Percentiles rank a stretch among this genome's conserved stretches.
These are phyloP conservation scores for Tephrocybe rancida DNA, from an alignment of 768 basidiomycete genomes.

Conservation along the genomic window DNA sequence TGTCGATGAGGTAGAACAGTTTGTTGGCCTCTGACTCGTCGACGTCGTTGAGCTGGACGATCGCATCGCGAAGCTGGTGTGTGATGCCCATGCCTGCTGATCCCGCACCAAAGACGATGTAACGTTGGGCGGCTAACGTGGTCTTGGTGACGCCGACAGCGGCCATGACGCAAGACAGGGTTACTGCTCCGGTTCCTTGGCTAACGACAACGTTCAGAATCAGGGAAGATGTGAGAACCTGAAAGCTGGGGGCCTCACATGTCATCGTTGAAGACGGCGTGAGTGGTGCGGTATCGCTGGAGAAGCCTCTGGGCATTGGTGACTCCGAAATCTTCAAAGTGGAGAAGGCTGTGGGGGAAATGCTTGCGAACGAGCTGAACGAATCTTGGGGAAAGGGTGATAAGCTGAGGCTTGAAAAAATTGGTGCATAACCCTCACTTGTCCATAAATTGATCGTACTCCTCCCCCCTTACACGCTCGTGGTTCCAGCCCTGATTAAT, in stretches of 20 bases:
- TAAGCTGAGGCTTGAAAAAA: not conserved
- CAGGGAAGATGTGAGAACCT: conserved; percentile 11
- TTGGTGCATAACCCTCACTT: conserved; percentile 40
- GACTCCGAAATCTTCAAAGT: conserved; percentile 88
- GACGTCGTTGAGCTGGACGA: conserved; percentile 56
- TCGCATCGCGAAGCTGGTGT: conserved; percentile 75
- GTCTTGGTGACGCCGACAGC: conserved; percentile 67
- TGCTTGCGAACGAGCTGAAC: conserved; percentile 77
- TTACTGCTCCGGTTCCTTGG: conserved; percentile 79
- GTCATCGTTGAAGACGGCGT: conserved; percentile 84
- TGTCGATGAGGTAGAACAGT: conserved; percentile 76
- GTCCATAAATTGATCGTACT: conserved; percentile 80
- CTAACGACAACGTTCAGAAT: conserved; percentile 28
- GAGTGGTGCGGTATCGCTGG: conserved; percentile 59
- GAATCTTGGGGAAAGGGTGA: conserved; percentile 46
- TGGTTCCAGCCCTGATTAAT: conserved; percentile 68
- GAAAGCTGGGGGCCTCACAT: conserved; percentile 43
- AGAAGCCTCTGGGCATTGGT: conserved; percentile 74
- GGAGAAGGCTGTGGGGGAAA: conserved; percentile 64
- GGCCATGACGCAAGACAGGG: conserved; percentile 68
- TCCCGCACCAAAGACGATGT: conserved; percentile 79
- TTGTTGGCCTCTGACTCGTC: conserved; percentile 59
- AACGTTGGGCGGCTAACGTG: conserved; percentile 72
- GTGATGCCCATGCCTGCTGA: conserved; percentile 84
- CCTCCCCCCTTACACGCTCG: conserved; percentile 67